Evolutionary conservation across 345 rosid genomes (phyloP), one percentile per base, ranked within the genome.

Genomic region (Heritiera littoralis): DNA sequence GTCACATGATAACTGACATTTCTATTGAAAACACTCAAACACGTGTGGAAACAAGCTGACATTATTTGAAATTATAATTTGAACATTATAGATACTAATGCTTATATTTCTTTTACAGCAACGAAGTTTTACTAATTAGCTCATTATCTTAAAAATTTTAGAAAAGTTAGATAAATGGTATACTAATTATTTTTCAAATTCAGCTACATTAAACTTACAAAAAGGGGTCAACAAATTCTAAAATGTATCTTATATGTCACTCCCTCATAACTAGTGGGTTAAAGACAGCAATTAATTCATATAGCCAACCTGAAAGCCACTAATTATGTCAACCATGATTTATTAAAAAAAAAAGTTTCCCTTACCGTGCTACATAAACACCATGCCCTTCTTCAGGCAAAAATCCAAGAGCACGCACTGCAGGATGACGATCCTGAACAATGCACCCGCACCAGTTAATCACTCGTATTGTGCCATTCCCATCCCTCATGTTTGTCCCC

Each of bases 381-480:
- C 99, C 99, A 82, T 92, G 97, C 51, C 99, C 99, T 90, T 94
- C 97, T 83, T 92, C 90, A 28, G 98, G 99, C 83, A 96, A 97
- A 81, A 92, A 96, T n/a, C 99, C 98, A 78, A 96, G 99, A 68
- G 98, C 96, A 20, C 97, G 97, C 18, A 96, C 98, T n/a, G 94
- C 97, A 20, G 91, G 87, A 86, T 94, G 95, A 79, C 98, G 94
- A 83, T 91, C 94, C 84, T 96, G 99, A 87, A 94, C 91, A 58
- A 94, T 83, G 66, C 95, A 91, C 1, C 99, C 99, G 63, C 97
- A 94, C 99, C 99, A 96, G 80, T 96, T 96, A 72, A 94, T 84
- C 60, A 79, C 89, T 66, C 92, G 85, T 28, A 95, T 83, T 11
- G 98, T 94, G 75, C 99, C 98, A 80, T 85, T 96, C 49, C 99